Conservation (phyloP, 495 filamentous ascomycete species). For the Paragyromitra xinjiangensis region DNA sequence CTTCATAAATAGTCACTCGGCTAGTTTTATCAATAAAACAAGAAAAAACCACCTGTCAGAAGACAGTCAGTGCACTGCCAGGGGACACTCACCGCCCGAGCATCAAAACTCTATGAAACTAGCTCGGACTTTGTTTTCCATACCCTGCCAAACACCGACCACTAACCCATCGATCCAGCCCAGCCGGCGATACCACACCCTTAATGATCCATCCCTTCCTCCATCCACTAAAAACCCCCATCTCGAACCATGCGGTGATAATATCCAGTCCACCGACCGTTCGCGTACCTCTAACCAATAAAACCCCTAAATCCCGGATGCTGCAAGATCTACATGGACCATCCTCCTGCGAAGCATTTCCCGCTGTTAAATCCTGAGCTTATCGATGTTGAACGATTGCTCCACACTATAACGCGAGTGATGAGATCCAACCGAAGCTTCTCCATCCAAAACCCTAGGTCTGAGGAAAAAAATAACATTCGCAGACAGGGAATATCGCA, state of each 20-base stretch:
- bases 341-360: not conserved
- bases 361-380: not conserved
- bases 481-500: not conserved
- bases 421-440: not conserved
- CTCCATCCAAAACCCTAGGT: not conserved
- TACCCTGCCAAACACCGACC: not conserved
- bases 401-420: not conserved
- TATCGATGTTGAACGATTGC: not conserved
- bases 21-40: not conserved
- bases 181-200: not conserved
- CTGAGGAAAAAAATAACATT: not conserved
- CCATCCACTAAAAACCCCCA: not conserved
- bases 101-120: not conserved
- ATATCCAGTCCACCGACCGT: not conserved
- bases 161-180: not conserved
- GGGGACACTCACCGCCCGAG: too few relatives aligned
- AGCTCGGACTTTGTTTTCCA: not conserved
- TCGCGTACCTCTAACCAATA: not conserved
- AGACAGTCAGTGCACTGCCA: not conserved
- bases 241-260: not conserved
- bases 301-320: not conserved
- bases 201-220: not conserved
- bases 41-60: not conserved
- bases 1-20: constrained; percentile 8
- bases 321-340: not conserved